Evolutionary conservation across 768 basidiomycete species (phyloP).

Genomic region (Russula dissimulans): DNA sequence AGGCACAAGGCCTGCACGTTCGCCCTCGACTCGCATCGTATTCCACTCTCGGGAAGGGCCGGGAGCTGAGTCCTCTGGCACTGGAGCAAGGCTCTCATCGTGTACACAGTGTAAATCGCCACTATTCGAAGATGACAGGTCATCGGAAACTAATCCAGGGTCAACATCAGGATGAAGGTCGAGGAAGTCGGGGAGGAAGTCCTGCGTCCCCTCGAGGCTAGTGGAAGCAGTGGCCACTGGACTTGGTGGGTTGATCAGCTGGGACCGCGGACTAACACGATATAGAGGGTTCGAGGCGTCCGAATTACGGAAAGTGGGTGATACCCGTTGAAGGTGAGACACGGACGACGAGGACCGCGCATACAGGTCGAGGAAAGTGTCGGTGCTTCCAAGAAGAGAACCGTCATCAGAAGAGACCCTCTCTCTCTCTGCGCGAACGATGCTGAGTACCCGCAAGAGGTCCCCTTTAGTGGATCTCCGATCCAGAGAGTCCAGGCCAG

Average conservation of each 20-base stretch:
- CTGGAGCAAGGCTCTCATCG: neutral
- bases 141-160: neutral
- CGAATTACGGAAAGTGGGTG: neutral
- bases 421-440: neutral
- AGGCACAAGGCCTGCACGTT: neutral
- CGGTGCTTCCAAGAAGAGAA: neutral
- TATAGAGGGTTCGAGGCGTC: neutral
- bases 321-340: neutral
- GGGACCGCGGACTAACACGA: neutral
- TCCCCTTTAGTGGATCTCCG: neutral
- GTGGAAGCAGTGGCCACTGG: neutral
- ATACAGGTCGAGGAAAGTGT: neutral
- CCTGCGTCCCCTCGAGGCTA: conserved; percentile 5
- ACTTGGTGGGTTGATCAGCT: neutral
- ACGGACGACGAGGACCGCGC: neutral
- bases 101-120: neutral
- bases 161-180: conserved; percentile 10
- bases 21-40: neutral
- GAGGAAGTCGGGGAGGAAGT: conserved; percentile 17
- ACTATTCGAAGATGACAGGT: neutral
- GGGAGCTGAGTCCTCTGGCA: neutral
- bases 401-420: neutral
- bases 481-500: neutral
- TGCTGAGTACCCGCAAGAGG: neutral
- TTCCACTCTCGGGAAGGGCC: neutral